Percentiles rank a stretch among this genome's conserved stretches.
phyloP scores from a whole-genome alignment of 2,329 filamentous ascomycete species.

The Curvularia verruculosa region DNA sequence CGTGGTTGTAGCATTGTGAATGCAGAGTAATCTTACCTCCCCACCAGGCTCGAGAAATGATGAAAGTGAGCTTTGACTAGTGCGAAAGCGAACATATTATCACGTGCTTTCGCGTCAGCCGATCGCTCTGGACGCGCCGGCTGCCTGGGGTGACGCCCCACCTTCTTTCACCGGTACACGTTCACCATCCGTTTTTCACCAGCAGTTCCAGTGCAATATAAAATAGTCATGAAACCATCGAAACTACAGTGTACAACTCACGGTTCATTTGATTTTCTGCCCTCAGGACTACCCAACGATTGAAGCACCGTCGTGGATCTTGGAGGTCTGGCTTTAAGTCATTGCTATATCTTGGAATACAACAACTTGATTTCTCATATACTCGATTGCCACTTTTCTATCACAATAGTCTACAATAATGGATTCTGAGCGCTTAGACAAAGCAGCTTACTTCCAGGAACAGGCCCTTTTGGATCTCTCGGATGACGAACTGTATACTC shows the following conservation, averaged over 20 bases:
- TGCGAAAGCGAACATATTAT: slow-evolving; percentile 14
- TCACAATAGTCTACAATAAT: slow-evolving; percentile 23
- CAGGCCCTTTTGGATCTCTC: slow-evolving; percentile 38
- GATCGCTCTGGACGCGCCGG: slow-evolving; percentile 21
- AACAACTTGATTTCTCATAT: neutral
- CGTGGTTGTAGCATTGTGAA: slow-evolving; percentile 43
- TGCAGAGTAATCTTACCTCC: slow-evolving; percentile 8
- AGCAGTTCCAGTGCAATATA: slow-evolving; percentile 5
- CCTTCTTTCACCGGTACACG: slow-evolving; percentile 10
- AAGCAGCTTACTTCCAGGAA: slow-evolving; percentile 39
- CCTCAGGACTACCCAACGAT: neutral
- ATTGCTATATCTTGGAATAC: neutral
- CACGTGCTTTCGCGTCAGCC: slow-evolving; percentile 32
- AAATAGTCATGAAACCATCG: slow-evolving; percentile 6
- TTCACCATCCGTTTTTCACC: slow-evolving; percentile 2
- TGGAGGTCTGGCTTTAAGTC: neutral
- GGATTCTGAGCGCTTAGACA: slow-evolving; percentile 30
- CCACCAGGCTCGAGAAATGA: slow-evolving; percentile 16
- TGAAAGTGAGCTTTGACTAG: slow-evolving; percentile 24
- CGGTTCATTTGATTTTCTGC: neutral
- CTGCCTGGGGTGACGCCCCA: slow-evolving; percentile 20
- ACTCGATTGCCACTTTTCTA: neutral
- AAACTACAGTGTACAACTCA: neutral
- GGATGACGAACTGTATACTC: slow-evolving; percentile 34
- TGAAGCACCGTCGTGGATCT: neutral